Evolutionary conservation across 805 yeast genomes (phyloP), one percentile per base, ranked within the genome.

Genomic region (Kodamaea nitidulidarum): DNA sequence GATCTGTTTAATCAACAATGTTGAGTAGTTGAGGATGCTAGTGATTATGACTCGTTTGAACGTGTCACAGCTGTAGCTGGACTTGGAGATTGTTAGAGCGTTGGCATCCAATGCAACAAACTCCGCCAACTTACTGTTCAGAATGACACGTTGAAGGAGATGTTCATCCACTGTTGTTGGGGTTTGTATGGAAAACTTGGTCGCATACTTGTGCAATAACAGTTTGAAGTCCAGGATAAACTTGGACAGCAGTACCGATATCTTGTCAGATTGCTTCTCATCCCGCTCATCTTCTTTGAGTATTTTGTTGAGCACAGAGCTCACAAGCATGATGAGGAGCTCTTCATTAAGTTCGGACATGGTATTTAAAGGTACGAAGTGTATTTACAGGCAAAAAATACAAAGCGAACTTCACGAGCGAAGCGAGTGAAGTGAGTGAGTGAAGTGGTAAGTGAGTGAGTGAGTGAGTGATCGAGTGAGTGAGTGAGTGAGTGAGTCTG

Each of bases 21-120:
- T 46, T 1, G 53, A 45, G 36, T 58, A 58, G 27, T 42, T 39
- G 32, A 40, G 35, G 1, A 54, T 41, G 3, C 58, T 52, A 5
- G 51, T 48, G 7, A 57, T 45, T 1, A 60, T 50, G 3, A 56
- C 48, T 12, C 46, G 42, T 36, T 52, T 56, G 42, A 61, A 47
- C 7, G 38, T 41, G 26, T 36, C 54, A 43, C 50, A 57, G 28
- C 46, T 47, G 15, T 29, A 18, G 12, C 38, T 41, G 15, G 48
- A 39, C 26, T 47, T 44, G n/a, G 48, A 46, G 8, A 61, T 46
- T n/a, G 46, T 44, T n/a, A 61, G 38, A 16, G 42, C 38, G 16
- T 54, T 51, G 5, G 49, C 50, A 11, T 48, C 41, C 4, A 58
- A 41, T 20, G 38, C 27, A 2, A 60, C 48, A 44, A 60, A 54